Conservation (phyloP, 1,139 yeast genomes). For the Saccharomyces hybrid region DNA sequence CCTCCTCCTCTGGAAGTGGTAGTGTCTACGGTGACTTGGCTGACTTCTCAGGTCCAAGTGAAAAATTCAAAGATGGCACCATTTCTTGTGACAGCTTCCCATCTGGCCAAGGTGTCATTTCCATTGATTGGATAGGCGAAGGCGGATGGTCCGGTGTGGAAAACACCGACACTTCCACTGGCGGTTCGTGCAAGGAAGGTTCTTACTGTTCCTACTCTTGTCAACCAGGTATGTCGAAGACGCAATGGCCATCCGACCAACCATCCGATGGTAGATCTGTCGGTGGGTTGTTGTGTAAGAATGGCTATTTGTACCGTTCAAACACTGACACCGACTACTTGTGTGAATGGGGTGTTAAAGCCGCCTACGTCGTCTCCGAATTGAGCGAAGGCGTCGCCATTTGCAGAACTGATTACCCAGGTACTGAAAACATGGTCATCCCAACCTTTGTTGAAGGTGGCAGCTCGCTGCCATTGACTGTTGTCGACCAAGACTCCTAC, state of each 20-base stretch:
- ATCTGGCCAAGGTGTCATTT: slow-evolving; percentile 65
- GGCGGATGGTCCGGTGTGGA: slow-evolving; percentile 75
- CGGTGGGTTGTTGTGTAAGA: slow-evolving; percentile 68
- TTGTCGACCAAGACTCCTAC: slow-evolving; percentile 56
- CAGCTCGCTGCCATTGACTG: slow-evolving; percentile 49
- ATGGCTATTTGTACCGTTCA: slow-evolving; percentile 62
- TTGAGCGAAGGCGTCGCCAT: slow-evolving; percentile 55
- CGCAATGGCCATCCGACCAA: slow-evolving; percentile 74
- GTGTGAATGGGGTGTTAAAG: slow-evolving; percentile 70
- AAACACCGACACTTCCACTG: slow-evolving; percentile 52
- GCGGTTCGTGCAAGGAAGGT: slow-evolving; percentile 63
- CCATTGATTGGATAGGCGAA: slow-evolving; percentile 49
- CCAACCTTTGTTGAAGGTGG: slow-evolving; percentile 68
- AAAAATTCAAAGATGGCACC: slow-evolving; percentile 55
- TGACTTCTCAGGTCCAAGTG: slow-evolving; percentile 45
- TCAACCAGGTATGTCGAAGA: slow-evolving; percentile 86
- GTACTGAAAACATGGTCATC: slow-evolving; percentile 79
- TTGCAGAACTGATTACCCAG: slow-evolving; percentile 85
- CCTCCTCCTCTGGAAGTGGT: slow-evolving; percentile 30
- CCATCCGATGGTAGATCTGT: slow-evolving; percentile 69
- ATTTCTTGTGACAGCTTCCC: slow-evolving; percentile 55
- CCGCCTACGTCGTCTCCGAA: slow-evolving; percentile 54
- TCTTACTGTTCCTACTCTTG: slow-evolving; percentile 80
- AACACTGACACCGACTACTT: slow-evolving; percentile 51
- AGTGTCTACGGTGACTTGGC: slow-evolving; percentile 51